Conservation (phyloP, 2,329 filamentous ascomycete species). For the Dactylellina parvicollis region DNA sequence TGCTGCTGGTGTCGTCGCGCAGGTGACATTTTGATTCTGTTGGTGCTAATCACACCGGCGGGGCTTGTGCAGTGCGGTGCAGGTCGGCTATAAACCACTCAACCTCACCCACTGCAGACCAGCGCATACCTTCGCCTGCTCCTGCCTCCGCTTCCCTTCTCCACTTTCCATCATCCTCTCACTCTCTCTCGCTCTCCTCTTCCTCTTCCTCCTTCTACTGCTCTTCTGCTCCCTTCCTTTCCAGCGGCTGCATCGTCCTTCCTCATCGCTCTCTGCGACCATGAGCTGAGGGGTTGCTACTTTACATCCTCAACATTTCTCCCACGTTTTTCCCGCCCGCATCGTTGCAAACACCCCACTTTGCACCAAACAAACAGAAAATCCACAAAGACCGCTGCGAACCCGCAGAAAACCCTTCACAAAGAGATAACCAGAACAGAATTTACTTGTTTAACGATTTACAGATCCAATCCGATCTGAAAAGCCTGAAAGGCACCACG, state of each 20-base stretch:
- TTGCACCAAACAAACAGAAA: not conserved
- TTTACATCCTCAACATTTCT: not conserved
- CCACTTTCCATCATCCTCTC: not conserved
- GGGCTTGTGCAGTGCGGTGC: too few relatives aligned
- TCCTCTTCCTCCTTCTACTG: not conserved
- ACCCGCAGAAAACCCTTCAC: too few relatives aligned
- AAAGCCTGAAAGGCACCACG: too few relatives aligned
- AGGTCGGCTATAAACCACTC: conserved; percentile 29
- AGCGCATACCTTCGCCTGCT: conserved; percentile 21
- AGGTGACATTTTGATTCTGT: not conserved
- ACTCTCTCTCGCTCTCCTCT: conserved; percentile 11
- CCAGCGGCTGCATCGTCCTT: not conserved
- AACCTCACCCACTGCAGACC: conserved; percentile 23
- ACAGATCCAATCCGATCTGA: too few relatives aligned
- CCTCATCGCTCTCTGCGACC: not conserved
- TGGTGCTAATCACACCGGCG: too few relatives aligned
- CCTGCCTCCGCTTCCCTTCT: conserved; percentile 12
- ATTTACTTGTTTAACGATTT: too few relatives aligned
- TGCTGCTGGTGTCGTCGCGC: not conserved
- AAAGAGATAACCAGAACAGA: not conserved
- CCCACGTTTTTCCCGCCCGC: not conserved
- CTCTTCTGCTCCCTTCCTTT: conserved; percentile 8
- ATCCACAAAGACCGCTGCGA: too few relatives aligned
- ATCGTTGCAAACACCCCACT: not conserved
- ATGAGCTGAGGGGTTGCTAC: not conserved